Percentiles rank a stretch among this genome's conserved stretches.
phyloP scores from a whole-genome alignment of 2,329 filamentous ascomycete genomes.

The Iodosphaeria phyllophila region DNA sequence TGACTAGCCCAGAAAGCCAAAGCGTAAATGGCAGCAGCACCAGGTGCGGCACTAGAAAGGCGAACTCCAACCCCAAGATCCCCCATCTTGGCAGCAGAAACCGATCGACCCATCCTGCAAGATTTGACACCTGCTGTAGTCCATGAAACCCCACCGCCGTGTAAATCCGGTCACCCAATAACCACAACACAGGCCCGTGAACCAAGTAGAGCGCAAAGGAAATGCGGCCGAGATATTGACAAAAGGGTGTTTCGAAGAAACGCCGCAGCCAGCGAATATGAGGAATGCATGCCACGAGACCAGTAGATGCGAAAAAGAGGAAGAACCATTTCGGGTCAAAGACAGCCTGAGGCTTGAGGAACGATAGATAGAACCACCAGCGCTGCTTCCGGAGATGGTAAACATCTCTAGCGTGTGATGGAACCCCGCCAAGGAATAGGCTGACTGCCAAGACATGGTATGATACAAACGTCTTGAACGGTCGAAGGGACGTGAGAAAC shows the following conservation, averaged over 20 bases:
- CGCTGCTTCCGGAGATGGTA: constrained; percentile 30
- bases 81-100: constrained; percentile 34
- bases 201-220: constrained; percentile 46
- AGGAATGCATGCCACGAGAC: constrained; percentile 34
- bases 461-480: constrained; percentile 30
- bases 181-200: constrained; percentile 41
- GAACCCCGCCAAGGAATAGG: constrained; percentile 41
- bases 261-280: constrained; percentile 36
- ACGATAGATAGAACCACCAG: constrained; percentile 41
- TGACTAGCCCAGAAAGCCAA: constrained; percentile 36
- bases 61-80: constrained; percentile 39
- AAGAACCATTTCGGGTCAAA: constrained; percentile 52
- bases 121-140: constrained; percentile 25
- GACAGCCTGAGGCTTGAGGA: constrained; percentile 45
- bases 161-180: constrained; percentile 44
- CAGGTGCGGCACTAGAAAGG: constrained; percentile 39
- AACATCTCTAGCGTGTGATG: constrained; percentile 28
- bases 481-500: constrained; percentile 24
- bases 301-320: constrained; percentile 39
- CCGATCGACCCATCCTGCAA: constrained; percentile 36
- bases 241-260: constrained; percentile 39
- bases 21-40: constrained; percentile 40
- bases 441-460: constrained; percentile 30
- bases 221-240: constrained; percentile 42
- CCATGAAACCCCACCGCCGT: constrained; percentile 36